A percentile compares a stretch with the other conserved stretches of the same genome.
These are phyloP conservation scores for Tetracladium setigerum DNA, from an alignment of 495 filamentous ascomycete genomes.

Conservation along the genomic window DNA sequence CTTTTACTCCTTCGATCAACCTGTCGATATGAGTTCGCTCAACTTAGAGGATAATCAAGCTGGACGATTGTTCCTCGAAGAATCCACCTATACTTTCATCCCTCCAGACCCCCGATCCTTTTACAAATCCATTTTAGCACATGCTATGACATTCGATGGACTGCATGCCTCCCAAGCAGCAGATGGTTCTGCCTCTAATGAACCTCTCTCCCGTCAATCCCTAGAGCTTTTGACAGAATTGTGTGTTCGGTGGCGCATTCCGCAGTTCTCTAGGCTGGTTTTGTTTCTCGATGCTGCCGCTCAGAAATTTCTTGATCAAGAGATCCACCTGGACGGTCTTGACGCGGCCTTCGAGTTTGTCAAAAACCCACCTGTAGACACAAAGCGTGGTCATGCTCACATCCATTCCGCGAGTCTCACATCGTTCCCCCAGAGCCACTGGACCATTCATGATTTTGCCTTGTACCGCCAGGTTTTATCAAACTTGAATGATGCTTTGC, in stretches of 20 bases:
- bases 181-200: slow-evolving; percentile 38
- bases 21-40: slow-evolving; percentile 67
- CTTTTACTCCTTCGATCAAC: slow-evolving; percentile 66
- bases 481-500: slow-evolving; percentile 70
- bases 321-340: slow-evolving; percentile 71
- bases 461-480: slow-evolving; percentile 67
- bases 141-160: slow-evolving; percentile 58
- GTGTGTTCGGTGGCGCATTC: slow-evolving; percentile 83
- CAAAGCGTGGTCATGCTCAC: slow-evolving; percentile 47
- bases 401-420: slow-evolving; percentile 34
- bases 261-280: slow-evolving; percentile 69
- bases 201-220: slow-evolving; percentile 74
- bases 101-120: slow-evolving; percentile 75
- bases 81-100: slow-evolving; percentile 70
- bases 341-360: slow-evolving; percentile 75
- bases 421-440: slow-evolving; percentile 44
- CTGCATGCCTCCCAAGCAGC: slow-evolving; percentile 30
- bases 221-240: slow-evolving; percentile 79
- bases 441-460: slow-evolving; percentile 75
- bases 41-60: slow-evolving; percentile 49
- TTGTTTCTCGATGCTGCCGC: slow-evolving; percentile 79
- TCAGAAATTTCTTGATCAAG: slow-evolving; percentile 78
- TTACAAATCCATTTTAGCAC: slow-evolving; percentile 69
- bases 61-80: slow-evolving; percentile 30
- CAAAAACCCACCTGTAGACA: slow-evolving; percentile 59